Percentiles rank a stretch among this genome's conserved stretches.
These are phyloP conservation scores for Pichia nakasei DNA, from an alignment of 805 yeast species.

Conservation along the genomic window DNA sequence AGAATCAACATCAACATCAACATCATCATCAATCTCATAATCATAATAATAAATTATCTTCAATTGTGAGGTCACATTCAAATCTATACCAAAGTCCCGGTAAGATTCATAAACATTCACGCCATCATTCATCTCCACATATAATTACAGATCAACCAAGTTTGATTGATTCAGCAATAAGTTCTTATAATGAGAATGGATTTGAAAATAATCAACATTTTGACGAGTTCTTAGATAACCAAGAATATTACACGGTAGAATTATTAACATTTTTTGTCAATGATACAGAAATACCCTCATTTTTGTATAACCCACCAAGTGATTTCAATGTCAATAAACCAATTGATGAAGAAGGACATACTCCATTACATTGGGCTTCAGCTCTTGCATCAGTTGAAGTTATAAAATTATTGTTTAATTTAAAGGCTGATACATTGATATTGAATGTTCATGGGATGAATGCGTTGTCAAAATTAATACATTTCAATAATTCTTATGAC, in stretches of 20 bases:
- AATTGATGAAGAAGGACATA: conserved; percentile 74
- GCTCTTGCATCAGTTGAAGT: conserved; percentile 64
- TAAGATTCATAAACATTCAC: conserved; percentile 18
- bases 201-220: not conserved
- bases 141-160: not conserved
- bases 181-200: not conserved
- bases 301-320: conserved; percentile 47
- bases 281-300: conserved; percentile 31
- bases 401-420: conserved; percentile 44
- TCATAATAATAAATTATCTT: not conserved
- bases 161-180: not conserved
- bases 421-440: conserved; percentile 52
- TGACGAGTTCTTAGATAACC: not conserved
- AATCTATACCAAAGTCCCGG: conserved; percentile 5
- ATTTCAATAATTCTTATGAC: conserved; percentile 67
- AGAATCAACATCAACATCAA: not conserved
- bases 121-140: conserved; percentile 11
- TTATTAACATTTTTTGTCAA: conserved; percentile 46
- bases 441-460: conserved; percentile 55
- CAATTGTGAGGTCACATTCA: not conserved
- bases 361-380: conserved; percentile 80
- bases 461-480: conserved; percentile 57
- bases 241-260: conserved; percentile 29
- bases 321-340: conserved; percentile 58
- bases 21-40: conserved; percentile 1